Conservation (phyloP, 2,329 filamentous ascomycete species). For the Mycosphaerella sp. region DNA sequence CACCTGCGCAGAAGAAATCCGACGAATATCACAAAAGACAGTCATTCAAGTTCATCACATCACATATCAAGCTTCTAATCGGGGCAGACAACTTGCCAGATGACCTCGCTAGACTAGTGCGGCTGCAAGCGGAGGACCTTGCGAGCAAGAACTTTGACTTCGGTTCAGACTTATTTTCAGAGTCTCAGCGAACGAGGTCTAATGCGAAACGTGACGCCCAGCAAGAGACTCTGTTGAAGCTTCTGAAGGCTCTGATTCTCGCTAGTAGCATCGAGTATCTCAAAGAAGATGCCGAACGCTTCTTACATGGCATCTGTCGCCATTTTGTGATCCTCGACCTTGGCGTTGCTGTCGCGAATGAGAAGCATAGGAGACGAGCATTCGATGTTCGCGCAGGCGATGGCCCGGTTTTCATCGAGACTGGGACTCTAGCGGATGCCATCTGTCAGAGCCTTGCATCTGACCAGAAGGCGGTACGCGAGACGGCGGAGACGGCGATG, state of each 20-base stretch:
- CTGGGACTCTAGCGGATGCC: constrained; percentile 78
- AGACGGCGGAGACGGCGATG: constrained; percentile 74
- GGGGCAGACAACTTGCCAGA: constrained; percentile 84
- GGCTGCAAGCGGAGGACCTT: constrained; percentile 84
- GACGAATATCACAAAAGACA: constrained; percentile 91
- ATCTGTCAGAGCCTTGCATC: constrained; percentile 86
- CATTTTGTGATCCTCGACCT: constrained; percentile 91
- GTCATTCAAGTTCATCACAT: constrained; percentile 77
- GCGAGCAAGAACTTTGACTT: constrained; percentile 64
- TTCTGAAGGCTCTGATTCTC: constrained; percentile 84
- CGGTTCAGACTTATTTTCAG: constrained; percentile 64
- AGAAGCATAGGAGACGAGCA: constrained; percentile 67
- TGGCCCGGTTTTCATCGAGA: constrained; percentile 79
- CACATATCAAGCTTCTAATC: constrained; percentile 84
- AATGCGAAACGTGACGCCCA: constrained; percentile 81
- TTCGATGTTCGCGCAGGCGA: constrained; percentile 86
- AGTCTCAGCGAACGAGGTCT: constrained; percentile 73
- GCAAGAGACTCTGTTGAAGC: constrained; percentile 72
- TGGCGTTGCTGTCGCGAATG: constrained; percentile 72
- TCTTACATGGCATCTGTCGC: constrained; percentile 74
- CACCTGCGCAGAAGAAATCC: constrained; percentile 54
- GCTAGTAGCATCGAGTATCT: constrained; percentile 73
- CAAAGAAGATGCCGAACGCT: constrained; percentile 64
- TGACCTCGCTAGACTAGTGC: constrained; percentile 75
- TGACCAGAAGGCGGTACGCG: constrained; percentile 71